These are phyloP conservation scores for Acer negundo DNA, from an alignment of 345 rosid genomes.

Conservation along the genomic window DNA sequence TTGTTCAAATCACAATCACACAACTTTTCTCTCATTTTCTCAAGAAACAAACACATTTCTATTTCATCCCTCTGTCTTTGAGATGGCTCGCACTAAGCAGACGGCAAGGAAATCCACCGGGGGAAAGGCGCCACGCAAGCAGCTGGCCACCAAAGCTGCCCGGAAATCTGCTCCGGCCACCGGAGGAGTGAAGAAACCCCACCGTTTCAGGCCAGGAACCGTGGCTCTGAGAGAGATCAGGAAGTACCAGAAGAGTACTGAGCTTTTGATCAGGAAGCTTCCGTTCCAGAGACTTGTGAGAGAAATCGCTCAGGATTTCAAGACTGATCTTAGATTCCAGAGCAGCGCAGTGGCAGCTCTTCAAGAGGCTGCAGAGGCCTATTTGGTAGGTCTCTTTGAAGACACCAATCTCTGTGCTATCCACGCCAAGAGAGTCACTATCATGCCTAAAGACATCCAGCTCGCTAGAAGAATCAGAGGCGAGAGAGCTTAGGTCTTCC, in stretches of 20 bases:
- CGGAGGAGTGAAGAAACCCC: slow-evolving; percentile 72
- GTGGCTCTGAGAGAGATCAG: slow-evolving; percentile 59
- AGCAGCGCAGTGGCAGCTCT: slow-evolving; percentile 58
- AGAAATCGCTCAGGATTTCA: slow-evolving; percentile 65
- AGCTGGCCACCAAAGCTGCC: slow-evolving; percentile 64
- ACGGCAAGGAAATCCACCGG: slow-evolving; percentile 66
- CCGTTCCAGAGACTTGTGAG: slow-evolving; percentile 57
- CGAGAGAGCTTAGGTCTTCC: slow-evolving; percentile 35
- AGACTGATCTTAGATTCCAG: slow-evolving; percentile 58
- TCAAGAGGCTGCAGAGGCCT: slow-evolving; percentile 60
- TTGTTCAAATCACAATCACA: no score
- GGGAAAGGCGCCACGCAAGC: slow-evolving; percentile 68
- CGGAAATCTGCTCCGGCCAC: slow-evolving; percentile 66
- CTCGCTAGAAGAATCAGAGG: slow-evolving; percentile 60
- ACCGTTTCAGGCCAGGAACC: slow-evolving; percentile 63
- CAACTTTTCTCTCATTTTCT: neutral
- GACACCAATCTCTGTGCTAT: slow-evolving; percentile 63
- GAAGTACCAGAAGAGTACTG: slow-evolving; percentile 60
- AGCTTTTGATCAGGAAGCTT: slow-evolving; percentile 54
- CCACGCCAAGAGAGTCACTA: slow-evolving; percentile 65
- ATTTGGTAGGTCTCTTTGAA: slow-evolving; percentile 53
- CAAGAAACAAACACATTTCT: neutral
- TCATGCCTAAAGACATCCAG: slow-evolving; percentile 66
- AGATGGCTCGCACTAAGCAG: slow-evolving; percentile 69
- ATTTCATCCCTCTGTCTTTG: neutral